These are phyloP conservation scores for Sicyos edulis DNA, from an alignment of 306 rosid species.

Conservation along the genomic window DNA sequence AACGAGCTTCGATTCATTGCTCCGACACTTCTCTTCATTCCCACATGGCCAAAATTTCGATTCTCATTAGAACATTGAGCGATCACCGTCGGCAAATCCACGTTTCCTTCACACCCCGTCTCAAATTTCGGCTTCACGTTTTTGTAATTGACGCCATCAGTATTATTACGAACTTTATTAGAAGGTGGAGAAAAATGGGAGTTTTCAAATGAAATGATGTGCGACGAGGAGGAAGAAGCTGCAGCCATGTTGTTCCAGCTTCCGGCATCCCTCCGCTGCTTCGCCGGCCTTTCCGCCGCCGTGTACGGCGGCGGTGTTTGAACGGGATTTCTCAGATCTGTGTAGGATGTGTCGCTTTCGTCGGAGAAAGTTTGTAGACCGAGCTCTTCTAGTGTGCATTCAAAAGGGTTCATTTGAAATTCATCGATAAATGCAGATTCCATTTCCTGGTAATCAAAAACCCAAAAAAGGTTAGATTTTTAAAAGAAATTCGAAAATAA, in stretches of 20 bases:
- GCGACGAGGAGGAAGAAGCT: slow-evolving; percentile 37
- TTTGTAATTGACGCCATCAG: background rate
- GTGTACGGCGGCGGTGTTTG: background rate
- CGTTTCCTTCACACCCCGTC: background rate
- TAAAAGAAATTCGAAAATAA: background rate
- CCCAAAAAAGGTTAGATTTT: background rate
- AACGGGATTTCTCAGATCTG: slow-evolving; percentile 26
- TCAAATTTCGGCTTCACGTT: slow-evolving; percentile 4
- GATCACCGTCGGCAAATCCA: background rate
- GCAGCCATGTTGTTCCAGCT: slow-evolving; percentile 19
- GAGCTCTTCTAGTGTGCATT: slow-evolving; percentile 32
- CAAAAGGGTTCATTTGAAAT: slow-evolving; percentile 26
- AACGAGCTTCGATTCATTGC: slow-evolving; percentile 28
- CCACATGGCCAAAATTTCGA: slow-evolving; percentile 18
- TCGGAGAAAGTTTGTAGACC: slow-evolving; percentile 24
- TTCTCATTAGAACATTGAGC: no score
- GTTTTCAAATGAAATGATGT: slow-evolving; percentile 53
- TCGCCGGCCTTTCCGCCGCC: slow-evolving; percentile 27
- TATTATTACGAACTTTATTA: no score
- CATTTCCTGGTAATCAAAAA: slow-evolving; percentile 18
- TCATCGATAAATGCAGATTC: slow-evolving; percentile 29
- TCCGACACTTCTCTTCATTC: slow-evolving; percentile 32
- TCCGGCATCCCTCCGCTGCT: slow-evolving; percentile 33
- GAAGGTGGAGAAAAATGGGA: slow-evolving; percentile 18
- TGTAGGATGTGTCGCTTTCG: background rate